Evolutionary conservation across 139 green algal species (phyloP).

Genomic region (Chlorella vulgaris): DNA sequence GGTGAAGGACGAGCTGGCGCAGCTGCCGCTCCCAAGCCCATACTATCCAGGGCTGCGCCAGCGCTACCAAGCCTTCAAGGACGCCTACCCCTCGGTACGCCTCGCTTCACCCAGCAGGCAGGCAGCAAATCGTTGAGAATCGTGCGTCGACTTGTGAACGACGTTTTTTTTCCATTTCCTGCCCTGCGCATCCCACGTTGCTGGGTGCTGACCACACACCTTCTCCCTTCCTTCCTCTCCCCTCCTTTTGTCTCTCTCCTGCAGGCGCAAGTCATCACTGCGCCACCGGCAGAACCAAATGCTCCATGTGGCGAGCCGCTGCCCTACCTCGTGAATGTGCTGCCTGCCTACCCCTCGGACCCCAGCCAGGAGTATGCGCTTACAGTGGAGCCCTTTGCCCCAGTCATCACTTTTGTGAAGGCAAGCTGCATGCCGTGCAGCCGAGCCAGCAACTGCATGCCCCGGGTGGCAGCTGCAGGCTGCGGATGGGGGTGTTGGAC

Average conservation of each 20-base stretch:
- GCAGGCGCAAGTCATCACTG: slow-evolving; percentile 20
- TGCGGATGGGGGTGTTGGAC: too few relatives aligned
- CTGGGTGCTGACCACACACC: too few relatives aligned
- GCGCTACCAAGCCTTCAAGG: slow-evolving; percentile 41
- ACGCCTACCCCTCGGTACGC: slow-evolving; percentile 46
- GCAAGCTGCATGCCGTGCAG: slow-evolving; percentile 9
- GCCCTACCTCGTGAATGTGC: slow-evolving; percentile 46
- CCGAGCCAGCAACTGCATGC: too few relatives aligned
- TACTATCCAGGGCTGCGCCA: slow-evolving; percentile 56
- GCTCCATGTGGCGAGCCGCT: slow-evolving; percentile 28
- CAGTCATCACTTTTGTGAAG: slow-evolving; percentile 47
- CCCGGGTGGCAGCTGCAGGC: too few relatives aligned
- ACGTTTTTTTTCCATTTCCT: not conserved
- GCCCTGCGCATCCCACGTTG: not conserved
- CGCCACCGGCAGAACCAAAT: not conserved
- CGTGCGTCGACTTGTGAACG: too few relatives aligned
- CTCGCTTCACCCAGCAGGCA: too few relatives aligned
- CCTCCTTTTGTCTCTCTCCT: too few relatives aligned
- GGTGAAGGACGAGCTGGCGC: slow-evolving; percentile 27
- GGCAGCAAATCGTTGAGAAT: not conserved
- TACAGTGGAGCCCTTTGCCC: slow-evolving; percentile 54
- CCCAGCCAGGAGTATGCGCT: slow-evolving; percentile 42
- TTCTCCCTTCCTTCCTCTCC: not conserved
- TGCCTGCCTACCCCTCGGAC: slow-evolving; percentile 37
- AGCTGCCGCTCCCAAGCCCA: slow-evolving; percentile 20